Conservation (phyloP, 306 rosid genomes). For the Psophocarpus tetragonolobus region DNA sequence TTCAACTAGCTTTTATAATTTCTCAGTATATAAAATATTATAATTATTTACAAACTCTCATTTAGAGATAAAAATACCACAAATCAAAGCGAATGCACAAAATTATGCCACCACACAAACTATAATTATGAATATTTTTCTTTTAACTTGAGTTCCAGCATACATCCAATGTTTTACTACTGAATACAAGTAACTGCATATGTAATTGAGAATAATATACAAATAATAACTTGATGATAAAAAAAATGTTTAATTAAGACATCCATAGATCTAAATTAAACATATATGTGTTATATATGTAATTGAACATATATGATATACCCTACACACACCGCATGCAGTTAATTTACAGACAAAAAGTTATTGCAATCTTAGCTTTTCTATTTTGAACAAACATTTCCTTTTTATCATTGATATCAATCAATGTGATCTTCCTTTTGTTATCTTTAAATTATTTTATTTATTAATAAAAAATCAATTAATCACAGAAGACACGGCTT, state of each 20-base stretch:
- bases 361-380: conserved; percentile 19
- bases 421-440: neutral
- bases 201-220: neutral
- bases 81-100: neutral
- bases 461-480: neutral
- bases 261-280: neutral
- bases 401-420: conserved; percentile 1
- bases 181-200: neutral
- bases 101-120: neutral
- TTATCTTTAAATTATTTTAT: neutral
- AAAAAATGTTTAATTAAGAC: neutral
- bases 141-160: neutral
- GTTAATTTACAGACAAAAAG: neutral
- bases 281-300: no score
- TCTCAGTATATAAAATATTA: neutral
- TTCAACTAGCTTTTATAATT: neutral
- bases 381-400: neutral
- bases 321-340: conserved; percentile 15
- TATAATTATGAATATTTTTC: neutral
- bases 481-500: conserved; percentile 10
- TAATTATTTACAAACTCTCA: neutral
- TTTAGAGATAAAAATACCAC: neutral
- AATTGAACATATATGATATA: neutral
- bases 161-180: neutral
- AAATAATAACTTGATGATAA: neutral